Conservation (phyloP, 1,284 basidiomycete species). For the Apiotrichum gamsii region DNA sequence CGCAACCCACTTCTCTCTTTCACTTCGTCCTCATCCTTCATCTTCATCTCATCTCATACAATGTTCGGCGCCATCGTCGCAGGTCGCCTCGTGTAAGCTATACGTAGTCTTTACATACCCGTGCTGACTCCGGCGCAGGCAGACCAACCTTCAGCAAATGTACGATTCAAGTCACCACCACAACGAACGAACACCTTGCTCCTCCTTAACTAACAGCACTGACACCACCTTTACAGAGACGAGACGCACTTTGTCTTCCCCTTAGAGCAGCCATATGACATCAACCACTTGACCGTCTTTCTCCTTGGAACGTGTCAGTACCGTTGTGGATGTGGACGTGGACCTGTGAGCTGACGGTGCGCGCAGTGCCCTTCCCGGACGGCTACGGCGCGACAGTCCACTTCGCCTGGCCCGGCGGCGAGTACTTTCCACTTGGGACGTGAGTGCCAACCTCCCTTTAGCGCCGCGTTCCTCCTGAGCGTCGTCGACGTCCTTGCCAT, state of each 20-base stretch:
- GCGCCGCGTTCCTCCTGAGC: no score
- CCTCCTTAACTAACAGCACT: background rate
- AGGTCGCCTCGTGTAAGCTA: conserved; percentile 45
- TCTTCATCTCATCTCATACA: background rate
- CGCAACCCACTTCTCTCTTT: no score
- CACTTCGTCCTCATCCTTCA: no score
- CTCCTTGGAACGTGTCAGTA: conserved; percentile 69
- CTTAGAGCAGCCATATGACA: conserved; percentile 64
- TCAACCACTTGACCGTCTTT: conserved; percentile 88
- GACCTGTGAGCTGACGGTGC: background rate
- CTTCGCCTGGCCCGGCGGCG: conserved; percentile 80
- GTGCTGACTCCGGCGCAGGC: no score
- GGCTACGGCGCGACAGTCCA: conserved; percentile 85
- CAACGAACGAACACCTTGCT: background rate
- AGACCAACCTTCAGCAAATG: conserved; percentile 48
- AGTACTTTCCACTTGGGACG: conserved; percentile 83
- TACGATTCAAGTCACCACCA: conserved; percentile 9
- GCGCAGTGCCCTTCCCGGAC: conserved; percentile 62
- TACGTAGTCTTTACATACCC: no score
- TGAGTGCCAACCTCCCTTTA: conserved; percentile 48
- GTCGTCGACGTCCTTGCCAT: no score
- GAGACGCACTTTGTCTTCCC: conserved; percentile 80
- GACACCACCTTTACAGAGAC: conserved; percentile 48
- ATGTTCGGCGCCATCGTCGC: conserved; percentile 49
- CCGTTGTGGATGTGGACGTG: no score